These are phyloP conservation scores for Avena atlantica DNA, from an alignment of 176 grass and related monocot genomes.

Conservation along the genomic window DNA sequence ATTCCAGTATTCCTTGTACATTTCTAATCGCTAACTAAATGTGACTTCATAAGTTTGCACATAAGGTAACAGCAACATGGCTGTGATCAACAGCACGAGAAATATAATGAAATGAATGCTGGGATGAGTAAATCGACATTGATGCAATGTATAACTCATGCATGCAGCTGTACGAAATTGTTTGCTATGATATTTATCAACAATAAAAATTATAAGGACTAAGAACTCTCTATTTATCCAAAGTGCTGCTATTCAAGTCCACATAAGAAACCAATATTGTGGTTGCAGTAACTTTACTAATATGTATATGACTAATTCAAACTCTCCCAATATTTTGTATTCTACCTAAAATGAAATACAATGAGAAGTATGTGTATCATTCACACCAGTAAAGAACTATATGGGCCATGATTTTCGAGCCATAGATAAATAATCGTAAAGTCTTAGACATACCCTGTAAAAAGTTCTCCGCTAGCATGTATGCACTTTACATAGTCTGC, in stretches of 20 bases:
- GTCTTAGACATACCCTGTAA: constrained; percentile 69
- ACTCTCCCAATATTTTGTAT: not conserved
- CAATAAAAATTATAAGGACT: not conserved
- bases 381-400: not conserved
- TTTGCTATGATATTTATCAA: not conserved
- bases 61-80: constrained; percentile 8
- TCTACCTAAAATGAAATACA: constrained; percentile 14
- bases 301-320: constrained; percentile 17
- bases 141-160: not conserved
- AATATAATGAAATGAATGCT: constrained; percentile 7
- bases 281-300: not conserved
- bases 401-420: not conserved
- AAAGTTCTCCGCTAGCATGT: constrained; percentile 76
- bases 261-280: constrained; percentile 1
- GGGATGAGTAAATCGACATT: not conserved
- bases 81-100: not conserved
- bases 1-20: not conserved
- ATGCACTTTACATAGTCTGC: constrained; percentile 89
- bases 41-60: not conserved
- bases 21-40: not conserved
- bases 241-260: not conserved
- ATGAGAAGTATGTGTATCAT: not conserved
- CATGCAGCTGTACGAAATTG: not conserved
- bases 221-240: not conserved
- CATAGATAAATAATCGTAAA: not conserved